Conservation (phyloP, 1,139 yeast species). For the Blastobotrys buckinghamii region DNA sequence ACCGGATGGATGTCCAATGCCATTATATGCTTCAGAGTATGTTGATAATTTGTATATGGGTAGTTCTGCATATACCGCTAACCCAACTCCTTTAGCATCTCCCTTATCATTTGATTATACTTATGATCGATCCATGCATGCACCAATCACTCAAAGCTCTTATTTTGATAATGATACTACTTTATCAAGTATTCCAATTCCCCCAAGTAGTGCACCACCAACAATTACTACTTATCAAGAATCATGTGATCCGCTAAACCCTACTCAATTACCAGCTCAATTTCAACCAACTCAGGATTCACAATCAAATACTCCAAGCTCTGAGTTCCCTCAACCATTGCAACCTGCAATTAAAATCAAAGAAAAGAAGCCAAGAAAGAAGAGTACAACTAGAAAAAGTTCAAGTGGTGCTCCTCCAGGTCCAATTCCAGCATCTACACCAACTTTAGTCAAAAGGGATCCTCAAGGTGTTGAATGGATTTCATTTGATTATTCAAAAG, state of each 20-base stretch:
- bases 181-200: background rate
- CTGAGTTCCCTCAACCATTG: background rate
- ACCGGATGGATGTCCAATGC: no score
- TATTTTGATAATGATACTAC: background rate
- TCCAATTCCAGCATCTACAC: slow-evolving; percentile 24
- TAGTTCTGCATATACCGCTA: background rate
- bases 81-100: slow-evolving; percentile 6
- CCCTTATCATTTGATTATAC: slow-evolving; percentile 11
- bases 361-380: slow-evolving; percentile 1
- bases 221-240: background rate
- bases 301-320: background rate
- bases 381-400: slow-evolving; percentile 8
- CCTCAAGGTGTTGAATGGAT: slow-evolving; percentile 34
- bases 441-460: slow-evolving; percentile 28
- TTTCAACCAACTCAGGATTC: background rate
- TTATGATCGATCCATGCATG: slow-evolving; percentile 4
- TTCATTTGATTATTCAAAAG: slow-evolving; percentile 33
- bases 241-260: no score
- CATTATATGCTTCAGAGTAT: background rate
- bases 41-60: background rate
- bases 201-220: slow-evolving; percentile 3
- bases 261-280: background rate
- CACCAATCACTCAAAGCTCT: background rate
- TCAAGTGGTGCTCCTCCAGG: slow-evolving; percentile 19
- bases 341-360: slow-evolving; percentile 10